Evolutionary conservation across 352 stramenopile genomes (phyloP), one percentile per base, ranked within the genome.

Genomic region (Pythium utonaiense): DNA sequence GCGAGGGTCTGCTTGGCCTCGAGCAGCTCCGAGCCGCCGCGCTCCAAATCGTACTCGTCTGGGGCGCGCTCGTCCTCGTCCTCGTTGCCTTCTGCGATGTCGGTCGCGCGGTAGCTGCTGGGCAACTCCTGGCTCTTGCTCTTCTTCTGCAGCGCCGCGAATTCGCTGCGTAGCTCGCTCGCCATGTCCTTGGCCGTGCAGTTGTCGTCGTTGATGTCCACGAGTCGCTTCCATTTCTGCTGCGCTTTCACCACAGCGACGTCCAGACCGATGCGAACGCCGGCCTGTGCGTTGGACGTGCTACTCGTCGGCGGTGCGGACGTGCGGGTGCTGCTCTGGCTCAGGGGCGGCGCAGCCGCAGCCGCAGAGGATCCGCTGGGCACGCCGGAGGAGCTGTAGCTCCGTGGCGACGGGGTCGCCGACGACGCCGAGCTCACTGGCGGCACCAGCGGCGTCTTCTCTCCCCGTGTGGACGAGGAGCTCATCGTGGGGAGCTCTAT

Each of bases 151-250:
- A 87, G 73, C 41, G 75, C 75, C 58, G 85, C 83, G 47, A 91
- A 89, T 58, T 89, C 80, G 24, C 71, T 44, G 57, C 89, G 80
- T 49, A 91, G 80, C 53, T 93, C 84, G 59, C 78, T 81, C 3
- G 84, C 84, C 84, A 93, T 93, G 56, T 87, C 78, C 56, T 93
- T 91, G 44, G 84, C 84, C 33, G 84, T 93, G 56, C 67, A 86
- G 64, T 88, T 88, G 64, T 89, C 78, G 54, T 89, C 82, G 58
- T 82, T 73, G 33, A 93, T 88, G 41, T 93, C 81, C 17, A 72
- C 71, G 13, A 93, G 67, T 0, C 71, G 77, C 67, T 89, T 90
- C 84, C 84, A 93, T 66, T 93, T 93, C 57, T 86, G 79, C 66
- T 91, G 84, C 55, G 88, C 88, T 53, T 91, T 77, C 49, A 89